Evolutionary conservation across 345 rosid genomes (phyloP), one percentile per base, ranked within the genome.

Genomic region (Erucastrum elatum): DNA sequence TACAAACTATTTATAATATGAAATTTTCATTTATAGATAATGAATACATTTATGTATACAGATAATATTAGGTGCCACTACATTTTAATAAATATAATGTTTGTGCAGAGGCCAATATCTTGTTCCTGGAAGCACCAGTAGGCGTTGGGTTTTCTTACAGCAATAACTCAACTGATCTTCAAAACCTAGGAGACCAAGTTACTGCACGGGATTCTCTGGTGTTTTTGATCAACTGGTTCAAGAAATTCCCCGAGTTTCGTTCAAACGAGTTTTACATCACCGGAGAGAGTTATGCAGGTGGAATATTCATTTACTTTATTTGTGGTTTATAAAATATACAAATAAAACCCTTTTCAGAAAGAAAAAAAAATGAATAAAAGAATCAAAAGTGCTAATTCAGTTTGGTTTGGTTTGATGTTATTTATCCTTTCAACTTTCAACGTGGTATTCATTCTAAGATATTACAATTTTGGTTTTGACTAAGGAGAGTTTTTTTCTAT

Each of bases 131-230:
- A 83, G 83, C 95, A 15, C 96, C 97, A 0, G 88, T 86, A 3
- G 97, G 97, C 1, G 97, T 92, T 6, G 97, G 97, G 4, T 90
- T 88, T 72, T 93, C 97, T 0, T 90, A 93, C 84, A 84, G 94
- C 9, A 93, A 84, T 82, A 85, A 79, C 27, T 76, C 90, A 0
- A 26, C 60, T 11, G 94, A 89, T 75, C 66, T 90, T 30, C 11
- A 29, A 11, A 67, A 75, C 60, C 88, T 89, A 5, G 94, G 92
- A 0, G 94, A 87, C 77, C 6, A 61, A 51, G 81, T 83, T 59
- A 85, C 91, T 10, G 94, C 97, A 0, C 67, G 46, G 0, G 96
- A 92, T 41, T 87, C 95, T 60, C 81, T 87, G 56, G 56, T 81
- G 2, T 92, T 92, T 75, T 81, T 92, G 68, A 30, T 84, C 8